These are phyloP conservation scores for Solanum boliviense DNA, from an alignment of 257 asterid genomes.

Conservation along the genomic window DNA sequence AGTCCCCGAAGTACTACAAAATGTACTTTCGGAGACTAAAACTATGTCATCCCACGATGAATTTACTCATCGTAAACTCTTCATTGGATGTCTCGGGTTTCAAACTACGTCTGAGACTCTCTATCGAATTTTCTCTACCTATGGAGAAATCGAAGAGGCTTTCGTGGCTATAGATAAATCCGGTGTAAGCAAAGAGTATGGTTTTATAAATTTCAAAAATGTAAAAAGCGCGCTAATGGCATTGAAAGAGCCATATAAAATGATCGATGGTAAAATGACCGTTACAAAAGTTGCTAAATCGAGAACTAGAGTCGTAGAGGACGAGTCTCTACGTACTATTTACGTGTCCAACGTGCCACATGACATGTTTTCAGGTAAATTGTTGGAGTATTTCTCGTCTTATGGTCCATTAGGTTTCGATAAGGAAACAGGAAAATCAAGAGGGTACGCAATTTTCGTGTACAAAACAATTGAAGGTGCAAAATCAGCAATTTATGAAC, in stretches of 20 bases:
- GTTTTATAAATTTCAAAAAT: neutral
- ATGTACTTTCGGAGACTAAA: neutral
- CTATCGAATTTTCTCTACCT: neutral
- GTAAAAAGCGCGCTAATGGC: neutral
- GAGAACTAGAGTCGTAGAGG: neutral
- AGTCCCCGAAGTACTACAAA: neutral
- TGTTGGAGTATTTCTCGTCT: neutral
- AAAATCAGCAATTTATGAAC: neutral
- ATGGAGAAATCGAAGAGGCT: neutral
- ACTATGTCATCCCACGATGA: neutral
- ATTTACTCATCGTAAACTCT: neutral
- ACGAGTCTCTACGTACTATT: neutral
- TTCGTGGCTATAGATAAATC: neutral
- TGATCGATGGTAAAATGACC: neutral
- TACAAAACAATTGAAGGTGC: neutral
- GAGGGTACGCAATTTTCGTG: neutral
- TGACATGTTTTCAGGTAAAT: neutral
- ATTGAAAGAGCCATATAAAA: neutral
- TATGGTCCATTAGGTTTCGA: neutral
- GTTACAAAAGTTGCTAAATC: neutral
- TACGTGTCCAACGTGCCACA: neutral
- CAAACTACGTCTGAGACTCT: neutral
- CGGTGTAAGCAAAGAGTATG: neutral
- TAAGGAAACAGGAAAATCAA: neutral
- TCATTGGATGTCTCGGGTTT: neutral